These are phyloP conservation scores for Pleurotus tuber-regium DNA, from an alignment of 768 basidiomycete species.

Conservation along the genomic window DNA sequence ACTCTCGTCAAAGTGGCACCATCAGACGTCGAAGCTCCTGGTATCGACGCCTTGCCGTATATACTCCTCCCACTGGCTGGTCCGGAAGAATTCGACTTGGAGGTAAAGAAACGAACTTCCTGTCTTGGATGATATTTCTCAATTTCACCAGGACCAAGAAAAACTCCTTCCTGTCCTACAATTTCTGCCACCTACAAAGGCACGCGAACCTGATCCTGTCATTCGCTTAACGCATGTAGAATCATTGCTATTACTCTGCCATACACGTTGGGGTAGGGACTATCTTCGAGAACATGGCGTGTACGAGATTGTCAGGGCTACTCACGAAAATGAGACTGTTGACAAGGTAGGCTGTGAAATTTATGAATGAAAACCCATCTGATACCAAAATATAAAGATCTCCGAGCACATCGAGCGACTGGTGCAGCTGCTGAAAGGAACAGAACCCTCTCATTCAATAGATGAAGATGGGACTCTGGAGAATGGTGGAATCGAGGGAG, in stretches of 20 bases:
- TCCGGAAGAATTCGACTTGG: conserved; percentile 92
- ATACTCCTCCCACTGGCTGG: conserved; percentile 90
- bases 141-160: conserved; percentile 73
- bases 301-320: conserved; percentile 78
- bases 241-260: conserved; percentile 83
- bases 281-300: conserved; percentile 76
- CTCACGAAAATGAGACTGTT: conserved; percentile 76
- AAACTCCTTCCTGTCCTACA: conserved; percentile 81
- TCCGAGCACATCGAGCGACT: conserved; percentile 86
- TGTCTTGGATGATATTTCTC: background rate
- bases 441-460: conserved; percentile 55
- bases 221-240: conserved; percentile 87
- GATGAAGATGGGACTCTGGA: conserved; percentile 32
- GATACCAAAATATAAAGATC: conserved; percentile 45
- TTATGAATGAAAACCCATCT: conserved; percentile 18
- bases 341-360: conserved; percentile 55
- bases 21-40: conserved; percentile 57
- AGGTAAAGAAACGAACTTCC: conserved; percentile 63
- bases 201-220: conserved; percentile 72
- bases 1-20: conserved; percentile 54
- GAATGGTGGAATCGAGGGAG: conserved; percentile 14
- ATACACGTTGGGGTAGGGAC: conserved; percentile 86
- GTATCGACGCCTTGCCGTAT: conserved; percentile 82
- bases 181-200: conserved; percentile 83
- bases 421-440: conserved; percentile 81